Conservation (phyloP, 139 green algal species). For the Nannochloris sp. region DNA sequence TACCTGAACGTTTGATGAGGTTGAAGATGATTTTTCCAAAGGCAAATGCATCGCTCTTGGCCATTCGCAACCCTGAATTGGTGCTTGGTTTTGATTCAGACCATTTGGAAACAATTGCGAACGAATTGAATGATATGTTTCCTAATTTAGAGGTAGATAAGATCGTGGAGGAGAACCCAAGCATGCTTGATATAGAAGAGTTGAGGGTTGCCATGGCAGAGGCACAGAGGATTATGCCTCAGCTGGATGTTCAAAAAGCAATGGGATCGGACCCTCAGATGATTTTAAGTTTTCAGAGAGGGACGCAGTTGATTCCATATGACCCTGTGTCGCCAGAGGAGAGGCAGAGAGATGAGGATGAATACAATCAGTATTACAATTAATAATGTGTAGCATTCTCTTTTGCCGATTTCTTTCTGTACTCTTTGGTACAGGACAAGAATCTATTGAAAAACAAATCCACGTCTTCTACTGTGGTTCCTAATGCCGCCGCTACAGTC, state of each 20-base stretch:
- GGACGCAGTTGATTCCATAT: conserved; percentile 59
- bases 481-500: conserved; percentile 77
- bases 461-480: conserved; percentile 52
- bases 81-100: conserved; percentile 43
- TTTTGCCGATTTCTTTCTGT: not conserved
- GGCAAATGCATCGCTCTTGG: conserved; percentile 42
- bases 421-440: conserved; percentile 15
- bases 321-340: conserved; percentile 12
- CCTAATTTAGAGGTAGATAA: conserved; percentile 43
- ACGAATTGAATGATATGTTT: conserved; percentile 42
- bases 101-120: conserved; percentile 18
- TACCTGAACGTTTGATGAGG: conserved; percentile 50
- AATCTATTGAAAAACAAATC: conserved; percentile 58
- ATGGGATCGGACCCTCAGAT: conserved; percentile 51
- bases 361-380: conserved; percentile 26
- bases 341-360: conserved; percentile 21
- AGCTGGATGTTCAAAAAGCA: conserved; percentile 34
- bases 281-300: conserved; percentile 62
- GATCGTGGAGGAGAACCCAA: conserved; percentile 52
- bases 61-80: conserved; percentile 39
- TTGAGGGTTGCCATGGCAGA: conserved; percentile 46
- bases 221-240: conserved; percentile 46
- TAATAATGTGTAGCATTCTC: not conserved
- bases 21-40: conserved; percentile 56
- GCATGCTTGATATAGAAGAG: conserved; percentile 53